phyloP scores from a whole-genome alignment of 2,329 filamentous ascomycete genomes.

The Rutstroemia sp. region DNA sequence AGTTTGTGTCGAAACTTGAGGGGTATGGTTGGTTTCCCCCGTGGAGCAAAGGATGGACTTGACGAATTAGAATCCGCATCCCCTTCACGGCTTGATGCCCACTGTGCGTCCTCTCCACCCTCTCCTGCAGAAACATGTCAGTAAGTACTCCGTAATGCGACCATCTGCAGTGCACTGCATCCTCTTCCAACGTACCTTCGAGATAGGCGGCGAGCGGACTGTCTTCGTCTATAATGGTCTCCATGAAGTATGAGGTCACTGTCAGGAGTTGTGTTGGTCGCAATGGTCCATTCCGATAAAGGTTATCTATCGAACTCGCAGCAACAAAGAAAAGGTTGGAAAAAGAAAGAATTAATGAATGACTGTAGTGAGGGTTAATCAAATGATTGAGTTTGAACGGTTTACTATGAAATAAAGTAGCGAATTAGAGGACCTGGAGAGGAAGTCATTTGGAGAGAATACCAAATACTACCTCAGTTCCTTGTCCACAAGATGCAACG shows the following conservation, averaged over 20 bases:
- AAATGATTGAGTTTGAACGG: neutral
- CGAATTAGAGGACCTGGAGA: neutral
- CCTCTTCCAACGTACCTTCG: slow-evolving; percentile 54
- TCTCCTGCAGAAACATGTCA: slow-evolving; percentile 32
- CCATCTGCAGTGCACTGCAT: neutral
- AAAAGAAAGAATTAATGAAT: neutral
- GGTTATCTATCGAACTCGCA: neutral
- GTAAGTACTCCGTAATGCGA: slow-evolving; percentile 2
- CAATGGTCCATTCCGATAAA: slow-evolving; percentile 19
- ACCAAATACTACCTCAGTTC: neutral
- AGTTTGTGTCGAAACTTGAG: slow-evolving; percentile 46
- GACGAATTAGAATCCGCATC: slow-evolving; percentile 21
- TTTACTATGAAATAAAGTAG: neutral
- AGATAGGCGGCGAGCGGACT: slow-evolving; percentile 85
- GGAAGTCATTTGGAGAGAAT: neutral
- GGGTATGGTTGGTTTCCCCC: slow-evolving; percentile 46
- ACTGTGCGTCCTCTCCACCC: slow-evolving; percentile 35
- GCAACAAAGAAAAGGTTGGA: neutral
- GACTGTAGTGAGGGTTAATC: neutral
- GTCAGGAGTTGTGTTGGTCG: slow-evolving; percentile 12
- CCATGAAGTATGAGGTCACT: slow-evolving; percentile 48
- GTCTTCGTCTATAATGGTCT: slow-evolving; percentile 79
- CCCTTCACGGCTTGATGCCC: slow-evolving; percentile 17
- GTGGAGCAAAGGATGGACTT: slow-evolving; percentile 43
- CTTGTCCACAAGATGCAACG: neutral